Conservation (phyloP, 768 basidiomycete genomes). For the Coprinopsis strossmayeri region DNA sequence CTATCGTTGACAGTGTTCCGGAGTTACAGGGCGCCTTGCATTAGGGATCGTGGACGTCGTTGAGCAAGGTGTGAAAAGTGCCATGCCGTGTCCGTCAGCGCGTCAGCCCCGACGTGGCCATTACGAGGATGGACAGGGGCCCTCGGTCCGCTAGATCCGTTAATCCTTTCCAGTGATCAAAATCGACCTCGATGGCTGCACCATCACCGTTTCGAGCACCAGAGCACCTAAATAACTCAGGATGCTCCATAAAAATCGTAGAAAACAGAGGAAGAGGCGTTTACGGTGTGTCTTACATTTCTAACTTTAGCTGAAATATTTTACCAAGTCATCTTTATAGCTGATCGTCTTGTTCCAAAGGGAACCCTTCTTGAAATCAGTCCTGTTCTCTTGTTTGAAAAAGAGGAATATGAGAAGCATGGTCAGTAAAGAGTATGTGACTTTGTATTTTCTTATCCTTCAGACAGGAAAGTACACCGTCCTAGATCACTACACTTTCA, state of each 20-base stretch:
- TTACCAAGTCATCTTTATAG: conserved; percentile 24
- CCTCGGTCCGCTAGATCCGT: conserved; percentile 1
- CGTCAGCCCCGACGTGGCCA: conserved; percentile 5
- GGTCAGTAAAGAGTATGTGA: no score
- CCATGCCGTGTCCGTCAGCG: no score
- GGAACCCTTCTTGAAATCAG: conserved; percentile 75
- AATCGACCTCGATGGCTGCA: conserved; percentile 6
- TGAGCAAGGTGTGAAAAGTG: background rate
- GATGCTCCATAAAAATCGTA: conserved; percentile 38
- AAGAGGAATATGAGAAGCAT: conserved; percentile 63
- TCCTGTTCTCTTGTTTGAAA: conserved; percentile 73
- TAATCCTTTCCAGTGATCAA: background rate
- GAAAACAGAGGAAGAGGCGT: conserved; percentile 56
- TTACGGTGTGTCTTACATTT: conserved; percentile 44
- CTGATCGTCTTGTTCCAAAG: conserved; percentile 46
- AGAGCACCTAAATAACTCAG: conserved; percentile 37
- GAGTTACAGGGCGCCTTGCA: background rate
- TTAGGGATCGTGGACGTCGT: background rate
- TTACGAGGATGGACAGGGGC: background rate
- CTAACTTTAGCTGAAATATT: background rate
- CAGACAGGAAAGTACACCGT: conserved; percentile 52
- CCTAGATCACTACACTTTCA: conserved; percentile 72
- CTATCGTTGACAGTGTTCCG: background rate
- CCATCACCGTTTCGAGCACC: conserved; percentile 15
- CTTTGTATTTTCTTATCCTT: no score